These are phyloP conservation scores for Ophiocordyceps unilateralis DNA, from an alignment of 2,329 filamentous ascomycete species.

Conservation along the genomic window DNA sequence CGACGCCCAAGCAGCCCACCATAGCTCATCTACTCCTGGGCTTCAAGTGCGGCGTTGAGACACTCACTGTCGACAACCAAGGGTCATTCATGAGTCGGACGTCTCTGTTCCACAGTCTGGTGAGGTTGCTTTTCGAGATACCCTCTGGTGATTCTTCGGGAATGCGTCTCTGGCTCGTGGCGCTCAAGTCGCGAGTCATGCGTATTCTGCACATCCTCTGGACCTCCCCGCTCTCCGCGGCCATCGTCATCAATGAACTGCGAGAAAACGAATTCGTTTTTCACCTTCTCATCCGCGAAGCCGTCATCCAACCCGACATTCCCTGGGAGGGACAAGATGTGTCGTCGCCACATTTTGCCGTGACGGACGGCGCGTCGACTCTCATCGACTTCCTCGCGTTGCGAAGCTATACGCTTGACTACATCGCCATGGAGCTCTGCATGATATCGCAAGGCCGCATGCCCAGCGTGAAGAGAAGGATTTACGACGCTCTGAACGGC, in stretches of 20 bases:
- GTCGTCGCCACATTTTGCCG: conserved; percentile 46
- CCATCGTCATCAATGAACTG: conserved; percentile 61
- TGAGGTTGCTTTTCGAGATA: conserved; percentile 53
- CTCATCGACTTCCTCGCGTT: conserved; percentile 64
- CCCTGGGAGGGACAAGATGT: conserved; percentile 57
- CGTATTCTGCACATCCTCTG: conserved; percentile 68
- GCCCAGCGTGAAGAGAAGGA: conserved; percentile 50
- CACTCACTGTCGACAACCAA: conserved; percentile 48
- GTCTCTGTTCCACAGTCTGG: conserved; percentile 71
- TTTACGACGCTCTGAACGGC: conserved; percentile 62
- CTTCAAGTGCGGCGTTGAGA: conserved; percentile 59
- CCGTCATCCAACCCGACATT: conserved; percentile 49
- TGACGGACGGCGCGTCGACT: conserved; percentile 47
- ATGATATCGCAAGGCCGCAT: conserved; percentile 53
- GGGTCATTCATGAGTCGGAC: conserved; percentile 53
- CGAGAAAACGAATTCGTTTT: conserved; percentile 67
- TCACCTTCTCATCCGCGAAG: conserved; percentile 53
- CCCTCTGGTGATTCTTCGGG: conserved; percentile 44
- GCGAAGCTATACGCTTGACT: conserved; percentile 66
- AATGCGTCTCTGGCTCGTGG: conserved; percentile 51
- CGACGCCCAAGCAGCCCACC: conserved; percentile 60
- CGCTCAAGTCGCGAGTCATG: conserved; percentile 50
- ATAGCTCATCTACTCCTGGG: conserved; percentile 84
- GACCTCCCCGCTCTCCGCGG: conserved; percentile 62
- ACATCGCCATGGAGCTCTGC: conserved; percentile 71